Conservation (phyloP, 139 green algal genomes). For the Mychonastes homosphaera region DNA sequence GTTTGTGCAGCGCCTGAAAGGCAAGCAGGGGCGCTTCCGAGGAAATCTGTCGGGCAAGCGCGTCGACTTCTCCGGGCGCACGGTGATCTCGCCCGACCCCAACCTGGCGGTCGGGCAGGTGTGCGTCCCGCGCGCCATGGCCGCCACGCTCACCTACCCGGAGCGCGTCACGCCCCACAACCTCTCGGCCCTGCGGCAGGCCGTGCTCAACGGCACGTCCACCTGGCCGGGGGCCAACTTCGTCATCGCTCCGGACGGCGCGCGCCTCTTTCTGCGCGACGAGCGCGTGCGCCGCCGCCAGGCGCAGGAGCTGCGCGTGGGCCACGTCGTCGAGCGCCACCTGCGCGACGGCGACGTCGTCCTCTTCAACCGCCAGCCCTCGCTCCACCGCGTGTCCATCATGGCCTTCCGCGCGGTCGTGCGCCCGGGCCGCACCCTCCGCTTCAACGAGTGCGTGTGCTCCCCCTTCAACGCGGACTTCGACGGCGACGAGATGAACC, state of each 20-base stretch:
- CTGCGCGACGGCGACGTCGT: conserved; percentile 82
- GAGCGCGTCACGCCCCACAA: conserved; percentile 86
- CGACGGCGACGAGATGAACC: conserved; percentile 99
- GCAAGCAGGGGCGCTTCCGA: conserved; percentile 95
- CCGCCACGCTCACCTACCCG: conserved; percentile 86
- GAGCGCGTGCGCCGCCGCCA: conserved; percentile 53
- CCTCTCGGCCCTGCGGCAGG: conserved; percentile 69
- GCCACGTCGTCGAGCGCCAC: conserved; percentile 21
- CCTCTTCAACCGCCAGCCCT: conserved; percentile 98
- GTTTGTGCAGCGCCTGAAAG: conserved; percentile 98
- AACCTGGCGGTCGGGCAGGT: conserved; percentile 89
- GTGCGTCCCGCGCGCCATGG: conserved; percentile 81
- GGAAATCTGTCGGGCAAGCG: conserved; percentile 94
- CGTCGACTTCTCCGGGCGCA: conserved; percentile 93
- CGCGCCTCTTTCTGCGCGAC: conserved; percentile 31
- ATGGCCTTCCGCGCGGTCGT: conserved; percentile 88
- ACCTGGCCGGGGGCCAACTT: conserved; percentile 89
- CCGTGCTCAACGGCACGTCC: conserved; percentile 51
- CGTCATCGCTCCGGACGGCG: conserved; percentile 54
- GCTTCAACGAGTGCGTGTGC: conserved; percentile 98
- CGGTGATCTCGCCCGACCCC: conserved; percentile 97
- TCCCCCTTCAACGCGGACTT: conserved; percentile 98
- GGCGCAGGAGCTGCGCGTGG: conserved; percentile 68
- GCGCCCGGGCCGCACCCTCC: conserved; percentile 74
- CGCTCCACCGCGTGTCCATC: conserved; percentile 93